Conservation (phyloP, 257 asterid genomes). For the Solanum neorickii region DNA sequence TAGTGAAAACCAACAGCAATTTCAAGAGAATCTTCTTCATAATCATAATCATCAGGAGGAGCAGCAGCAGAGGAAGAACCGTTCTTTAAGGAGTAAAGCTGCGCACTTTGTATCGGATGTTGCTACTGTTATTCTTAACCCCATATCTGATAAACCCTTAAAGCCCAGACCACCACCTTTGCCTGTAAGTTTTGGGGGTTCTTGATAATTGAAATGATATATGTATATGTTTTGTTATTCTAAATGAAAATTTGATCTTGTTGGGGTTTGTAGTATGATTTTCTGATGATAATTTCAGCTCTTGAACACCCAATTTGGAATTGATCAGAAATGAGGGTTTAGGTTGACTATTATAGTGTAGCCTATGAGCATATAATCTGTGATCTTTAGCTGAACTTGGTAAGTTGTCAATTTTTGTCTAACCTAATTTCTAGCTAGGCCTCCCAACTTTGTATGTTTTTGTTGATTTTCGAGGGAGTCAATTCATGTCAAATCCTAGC, state of each 20-base stretch:
- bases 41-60: not conserved
- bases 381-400: not conserved
- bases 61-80: conserved; percentile 14
- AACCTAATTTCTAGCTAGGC: not conserved
- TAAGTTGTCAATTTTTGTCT: not conserved
- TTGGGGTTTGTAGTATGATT: not conserved
- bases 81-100: conserved; percentile 81
- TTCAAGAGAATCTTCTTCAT: not conserved
- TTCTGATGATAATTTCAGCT: not conserved
- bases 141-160: conserved; percentile 76
- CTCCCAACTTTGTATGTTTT: not conserved
- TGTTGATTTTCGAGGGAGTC: not conserved
- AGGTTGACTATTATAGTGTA: not conserved
- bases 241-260: not conserved
- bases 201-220: not conserved
- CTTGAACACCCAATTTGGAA: not conserved
- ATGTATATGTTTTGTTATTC: not conserved
- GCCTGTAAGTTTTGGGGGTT: conserved; percentile 23
- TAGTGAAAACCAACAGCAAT: not conserved
- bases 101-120: conserved; percentile 90
- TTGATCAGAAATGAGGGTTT: not conserved
- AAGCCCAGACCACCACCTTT: conserved; percentile 11
- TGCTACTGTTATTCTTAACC: conserved; percentile 72
- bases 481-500: not conserved
- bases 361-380: not conserved